Evolutionary conservation across 805 yeast genomes (phyloP), one percentile per base, ranked within the genome.

Genomic region (Yarrowia sp.): DNA sequence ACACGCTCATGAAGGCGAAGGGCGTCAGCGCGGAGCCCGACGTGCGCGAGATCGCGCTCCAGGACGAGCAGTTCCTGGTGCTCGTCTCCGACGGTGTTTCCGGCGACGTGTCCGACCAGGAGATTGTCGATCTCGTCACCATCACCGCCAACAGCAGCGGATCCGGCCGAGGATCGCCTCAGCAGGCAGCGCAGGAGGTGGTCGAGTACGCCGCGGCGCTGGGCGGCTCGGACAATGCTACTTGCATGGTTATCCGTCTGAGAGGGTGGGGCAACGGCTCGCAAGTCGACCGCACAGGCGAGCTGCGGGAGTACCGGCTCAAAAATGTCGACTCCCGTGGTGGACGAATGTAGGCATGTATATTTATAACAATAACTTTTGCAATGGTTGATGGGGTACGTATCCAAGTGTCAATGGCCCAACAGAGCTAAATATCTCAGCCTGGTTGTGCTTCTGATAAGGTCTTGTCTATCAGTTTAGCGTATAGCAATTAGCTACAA

Each of bases 1-100:
- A 94, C 74, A 69, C 85, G 14, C 77, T 80, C 24, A 96, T 85
- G 61, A 94, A 94, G 73, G 79, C 86, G 35, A 82, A 84, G 71
- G 99, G 99, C 0, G 84, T 94, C 1, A 80, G 92, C 0, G 90
- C 97, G 13, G 98, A 94, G 74, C 99, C 99, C 0, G 97, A 94
- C 65, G 78, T 94, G 51, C 76, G 79, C 18, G 87, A 88, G 62
- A 82, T 77, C 66, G 70, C 88, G 10, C 79, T 91, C 25, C 96
- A 97, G 14, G 88, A 87, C 69, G 97, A 91, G 73, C 83, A 91
- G 63, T 94, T 93, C 69, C 67, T 94, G n/a, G 84, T 89, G 2
- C 74, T 94, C 35, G 81, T 90, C 21, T 82, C 90, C 21, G 99
- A 94, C 74, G 99, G 99, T 5, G 87, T 94, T 8, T 84, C 97